Conservation (phyloP, 2,329 filamentous ascomycete genomes). For the Pleurostoma richardsiae region DNA sequence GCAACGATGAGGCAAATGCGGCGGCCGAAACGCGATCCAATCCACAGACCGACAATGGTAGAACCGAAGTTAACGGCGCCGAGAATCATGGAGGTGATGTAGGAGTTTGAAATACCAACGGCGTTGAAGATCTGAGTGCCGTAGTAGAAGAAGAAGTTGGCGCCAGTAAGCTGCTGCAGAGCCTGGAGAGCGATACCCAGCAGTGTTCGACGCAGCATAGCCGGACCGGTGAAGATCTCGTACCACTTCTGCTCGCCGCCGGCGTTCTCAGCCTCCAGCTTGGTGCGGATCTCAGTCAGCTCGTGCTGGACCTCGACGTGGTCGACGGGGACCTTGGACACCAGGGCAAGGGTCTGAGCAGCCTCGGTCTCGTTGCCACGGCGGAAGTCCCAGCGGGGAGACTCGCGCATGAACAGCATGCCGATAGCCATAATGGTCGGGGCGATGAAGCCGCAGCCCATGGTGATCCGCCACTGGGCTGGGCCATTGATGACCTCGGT, state of each 20-base stretch:
- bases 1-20: constrained; percentile 62
- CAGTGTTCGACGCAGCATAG: constrained; percentile 57
- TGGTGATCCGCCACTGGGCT: constrained; percentile 58
- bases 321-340: constrained; percentile 1
- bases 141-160: constrained; percentile 50
- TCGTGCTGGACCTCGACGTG: constrained; percentile 9
- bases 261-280: constrained; percentile 9
- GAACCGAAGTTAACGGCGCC: constrained; percentile 62
- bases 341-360: constrained; percentile 8
- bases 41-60: constrained; percentile 62
- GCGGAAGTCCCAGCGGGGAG: constrained; percentile 41
- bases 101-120: constrained; percentile 61
- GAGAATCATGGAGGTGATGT: constrained; percentile 63
- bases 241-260: constrained; percentile 10
- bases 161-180: constrained; percentile 64
- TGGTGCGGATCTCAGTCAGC: constrained; percentile 9
- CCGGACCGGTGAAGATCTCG: constrained; percentile 31
- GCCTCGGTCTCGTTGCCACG: constrained; percentile 8
- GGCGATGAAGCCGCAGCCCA: constrained; percentile 49
- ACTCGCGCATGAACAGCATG: constrained; percentile 49
- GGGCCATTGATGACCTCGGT: constrained; percentile 35
- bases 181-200: constrained; percentile 61
- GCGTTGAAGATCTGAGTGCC: constrained; percentile 63
- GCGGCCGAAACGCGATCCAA: constrained; percentile 65
- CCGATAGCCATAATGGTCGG: constrained; percentile 47